Conservation (phyloP, 2,329 filamentous ascomycete species). For the Falciphora oryzae region DNA sequence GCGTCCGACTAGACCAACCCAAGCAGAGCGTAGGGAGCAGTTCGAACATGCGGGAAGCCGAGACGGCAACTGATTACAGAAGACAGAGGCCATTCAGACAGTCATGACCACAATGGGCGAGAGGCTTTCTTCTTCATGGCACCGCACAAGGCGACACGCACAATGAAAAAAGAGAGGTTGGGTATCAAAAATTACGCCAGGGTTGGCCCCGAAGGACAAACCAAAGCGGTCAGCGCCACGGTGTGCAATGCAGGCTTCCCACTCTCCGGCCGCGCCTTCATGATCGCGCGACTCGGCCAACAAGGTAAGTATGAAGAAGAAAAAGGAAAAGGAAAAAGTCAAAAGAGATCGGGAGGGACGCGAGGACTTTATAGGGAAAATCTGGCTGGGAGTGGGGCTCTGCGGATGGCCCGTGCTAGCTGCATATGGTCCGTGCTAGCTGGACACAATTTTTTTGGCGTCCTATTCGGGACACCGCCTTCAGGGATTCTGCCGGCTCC, state of each 20-base stretch:
- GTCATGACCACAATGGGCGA: too few species aligned
- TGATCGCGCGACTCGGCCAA: constrained; percentile 36
- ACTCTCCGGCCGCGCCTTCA: constrained; percentile 33
- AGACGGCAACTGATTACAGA: too few species aligned
- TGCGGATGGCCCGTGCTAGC: too few species aligned
- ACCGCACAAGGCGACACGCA: constrained; percentile 29
- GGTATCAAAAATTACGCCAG: constrained; percentile 43
- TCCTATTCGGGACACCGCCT: too few species aligned
- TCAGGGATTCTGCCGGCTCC: too few species aligned
- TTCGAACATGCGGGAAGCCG: too few species aligned
- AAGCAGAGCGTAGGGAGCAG: too few species aligned
- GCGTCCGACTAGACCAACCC: too few species aligned
- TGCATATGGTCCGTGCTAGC: too few species aligned
- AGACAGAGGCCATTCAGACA: too few species aligned
- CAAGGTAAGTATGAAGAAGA: constrained; percentile 37
- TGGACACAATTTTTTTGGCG: too few species aligned
- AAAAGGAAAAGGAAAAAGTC: constrained; percentile 5
- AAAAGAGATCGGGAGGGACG: neutral
- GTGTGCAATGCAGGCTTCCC: constrained; percentile 48
- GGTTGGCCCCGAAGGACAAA: constrained; percentile 48
- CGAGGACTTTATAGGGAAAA: neutral
- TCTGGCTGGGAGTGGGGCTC: too few species aligned
- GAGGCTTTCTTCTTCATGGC: constrained; percentile 35
- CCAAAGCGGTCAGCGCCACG: constrained; percentile 41
- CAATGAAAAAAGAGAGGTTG: constrained; percentile 34